Percentiles rank a stretch among this genome's conserved stretches.
phyloP scores from a whole-genome alignment of 371 early-diverging fungal genomes.

The Lichtheimia corymbifera region DNA sequence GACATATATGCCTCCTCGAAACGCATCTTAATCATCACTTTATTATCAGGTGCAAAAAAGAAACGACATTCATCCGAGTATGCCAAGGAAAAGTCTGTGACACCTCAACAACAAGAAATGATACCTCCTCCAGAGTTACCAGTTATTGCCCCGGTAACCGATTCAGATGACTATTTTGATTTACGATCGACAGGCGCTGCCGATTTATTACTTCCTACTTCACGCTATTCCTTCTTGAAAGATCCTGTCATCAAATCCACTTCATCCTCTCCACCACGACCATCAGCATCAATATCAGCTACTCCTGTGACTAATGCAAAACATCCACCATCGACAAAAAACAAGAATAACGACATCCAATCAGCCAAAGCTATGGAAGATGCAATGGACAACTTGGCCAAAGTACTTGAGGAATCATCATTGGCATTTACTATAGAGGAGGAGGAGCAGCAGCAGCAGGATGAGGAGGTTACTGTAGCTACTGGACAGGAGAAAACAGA shows the following conservation, averaged over 20 bases:
- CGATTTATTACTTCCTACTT: slow-evolving; percentile 8
- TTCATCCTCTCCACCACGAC: no score
- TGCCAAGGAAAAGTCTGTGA: slow-evolving; percentile 1
- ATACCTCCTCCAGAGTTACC: slow-evolving; percentile 11
- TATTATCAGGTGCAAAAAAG: slow-evolving; percentile 1
- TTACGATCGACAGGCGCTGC: slow-evolving; percentile 11
- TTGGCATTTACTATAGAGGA: no score
- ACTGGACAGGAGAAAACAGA: no score
- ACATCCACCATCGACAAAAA: no score
- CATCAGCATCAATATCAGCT: no score
- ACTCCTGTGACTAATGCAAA: no score
- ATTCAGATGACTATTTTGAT: slow-evolving; percentile 22
- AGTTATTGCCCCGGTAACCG: background rate
- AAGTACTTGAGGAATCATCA: slow-evolving; percentile 10
- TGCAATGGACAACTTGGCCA: slow-evolving; percentile 15
- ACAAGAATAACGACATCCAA: background rate
- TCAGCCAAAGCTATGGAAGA: slow-evolving; percentile 1
- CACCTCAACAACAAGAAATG: slow-evolving; percentile 7
- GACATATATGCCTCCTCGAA: no score
- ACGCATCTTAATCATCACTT: no score
- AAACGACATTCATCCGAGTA: slow-evolving; percentile 20
- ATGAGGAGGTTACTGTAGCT: no score
- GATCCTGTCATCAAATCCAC: no score
- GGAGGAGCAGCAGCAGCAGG: no score
- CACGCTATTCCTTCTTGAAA: background rate